phyloP scores from a whole-genome alignment of 345 rosid genomes.

The Tarenaya hassleriana region DNA sequence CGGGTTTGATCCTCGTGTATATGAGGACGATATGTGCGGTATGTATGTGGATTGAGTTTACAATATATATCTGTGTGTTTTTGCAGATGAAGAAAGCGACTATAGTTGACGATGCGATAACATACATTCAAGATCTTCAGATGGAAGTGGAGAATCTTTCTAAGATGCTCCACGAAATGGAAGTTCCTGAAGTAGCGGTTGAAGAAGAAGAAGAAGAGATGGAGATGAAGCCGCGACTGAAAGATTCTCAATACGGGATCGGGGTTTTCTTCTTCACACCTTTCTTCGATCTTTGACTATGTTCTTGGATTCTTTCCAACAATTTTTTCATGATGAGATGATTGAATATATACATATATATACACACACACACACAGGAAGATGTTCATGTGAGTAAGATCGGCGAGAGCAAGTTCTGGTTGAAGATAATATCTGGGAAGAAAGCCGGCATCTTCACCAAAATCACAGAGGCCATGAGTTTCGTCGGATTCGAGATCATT shows the following conservation, averaged over 20 bases:
- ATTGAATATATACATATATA: neutral
- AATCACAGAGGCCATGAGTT: slow-evolving; percentile 49
- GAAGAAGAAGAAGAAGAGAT: slow-evolving; percentile 23
- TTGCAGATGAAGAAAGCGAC: slow-evolving; percentile 75
- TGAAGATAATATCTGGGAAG: slow-evolving; percentile 57
- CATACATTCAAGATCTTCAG: slow-evolving; percentile 60
- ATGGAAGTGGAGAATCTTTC: slow-evolving; percentile 37
- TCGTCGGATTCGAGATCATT: slow-evolving; percentile 46
- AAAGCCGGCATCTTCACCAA: slow-evolving; percentile 49
- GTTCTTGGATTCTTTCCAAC: neutral
- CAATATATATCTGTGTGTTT: neutral
- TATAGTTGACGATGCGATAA: slow-evolving; percentile 77
- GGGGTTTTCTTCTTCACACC: slow-evolving; percentile 33
- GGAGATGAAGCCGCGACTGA: slow-evolving; percentile 19
- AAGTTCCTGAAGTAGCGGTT: slow-evolving; percentile 26
- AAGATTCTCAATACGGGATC: slow-evolving; percentile 38
- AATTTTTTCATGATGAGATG: neutral
- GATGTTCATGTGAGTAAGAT: slow-evolving; percentile 47
- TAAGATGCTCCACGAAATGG: slow-evolving; percentile 54
- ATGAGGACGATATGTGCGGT: neutral
- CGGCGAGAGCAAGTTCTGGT: slow-evolving; percentile 52
- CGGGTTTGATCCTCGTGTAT: neutral
- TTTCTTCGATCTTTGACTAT: neutral
- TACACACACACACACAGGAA: no score
- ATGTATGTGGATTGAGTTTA: neutral